Conservation (phyloP, 192 early-diverging fungal genomes). For the Chytriomyces hyalinus region DNA sequence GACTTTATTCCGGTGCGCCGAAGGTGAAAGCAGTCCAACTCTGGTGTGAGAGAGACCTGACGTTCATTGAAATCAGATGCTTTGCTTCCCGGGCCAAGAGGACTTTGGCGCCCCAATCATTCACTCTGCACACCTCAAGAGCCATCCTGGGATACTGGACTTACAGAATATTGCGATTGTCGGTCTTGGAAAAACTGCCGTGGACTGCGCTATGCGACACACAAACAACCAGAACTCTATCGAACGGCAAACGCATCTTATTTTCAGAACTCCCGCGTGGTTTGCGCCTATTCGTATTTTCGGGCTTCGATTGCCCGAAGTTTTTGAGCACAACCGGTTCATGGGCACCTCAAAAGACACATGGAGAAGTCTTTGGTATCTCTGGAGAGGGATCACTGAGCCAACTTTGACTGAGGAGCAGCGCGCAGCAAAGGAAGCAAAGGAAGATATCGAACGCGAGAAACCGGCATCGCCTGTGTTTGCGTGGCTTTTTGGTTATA, state of each 20-base stretch:
- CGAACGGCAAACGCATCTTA: constrained; percentile 1
- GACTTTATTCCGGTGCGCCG: constrained; percentile 3
- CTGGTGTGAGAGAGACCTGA: background rate
- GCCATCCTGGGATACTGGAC: background rate
- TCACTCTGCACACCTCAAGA: constrained; percentile 3
- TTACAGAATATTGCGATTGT: background rate
- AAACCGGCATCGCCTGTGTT: background rate
- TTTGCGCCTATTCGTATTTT: background rate
- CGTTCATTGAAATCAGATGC: constrained; percentile 2
- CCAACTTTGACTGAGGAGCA: background rate
- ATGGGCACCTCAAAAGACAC: background rate
- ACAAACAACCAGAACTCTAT: background rate
- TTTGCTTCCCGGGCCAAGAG: background rate
- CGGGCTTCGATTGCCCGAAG: background rate
- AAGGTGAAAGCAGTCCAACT: background rate
- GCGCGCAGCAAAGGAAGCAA: background rate
- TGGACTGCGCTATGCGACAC: background rate
- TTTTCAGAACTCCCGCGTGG: constrained; percentile 4
- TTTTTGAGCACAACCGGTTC: background rate
- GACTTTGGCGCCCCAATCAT: constrained; percentile 4
- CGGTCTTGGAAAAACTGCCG: constrained; percentile 3
- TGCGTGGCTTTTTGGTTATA: background rate
- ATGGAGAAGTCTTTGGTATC: background rate
- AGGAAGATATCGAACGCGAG: background rate
- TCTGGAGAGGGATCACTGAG: too few species aligned